A percentile compares a stretch with the other conserved stretches of the same genome.
Evolutionary conservation across 768 basidiomycete species (phyloP).

Genomic region (Mycena latifolia): DNA sequence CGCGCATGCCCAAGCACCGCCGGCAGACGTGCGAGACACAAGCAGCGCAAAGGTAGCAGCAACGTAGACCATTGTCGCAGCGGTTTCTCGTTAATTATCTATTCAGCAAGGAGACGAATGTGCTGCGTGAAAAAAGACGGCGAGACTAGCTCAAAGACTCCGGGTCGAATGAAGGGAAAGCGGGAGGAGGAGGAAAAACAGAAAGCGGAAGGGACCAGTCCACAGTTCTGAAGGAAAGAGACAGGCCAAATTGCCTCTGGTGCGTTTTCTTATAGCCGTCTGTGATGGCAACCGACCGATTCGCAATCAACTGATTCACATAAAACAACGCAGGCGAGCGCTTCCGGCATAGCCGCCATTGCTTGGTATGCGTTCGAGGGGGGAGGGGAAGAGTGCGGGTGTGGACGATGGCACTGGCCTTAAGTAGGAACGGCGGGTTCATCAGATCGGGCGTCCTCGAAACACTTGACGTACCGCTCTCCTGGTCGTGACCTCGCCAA

Average conservation of each 20-base stretch:
- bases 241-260: neutral
- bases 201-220: slow-evolving; percentile 3
- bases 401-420: neutral
- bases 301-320: neutral
- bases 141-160: slow-evolving; percentile 35
- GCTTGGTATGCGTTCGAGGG: neutral
- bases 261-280: no score
- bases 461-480: neutral
- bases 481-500: no score
- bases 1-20: slow-evolving; percentile 27
- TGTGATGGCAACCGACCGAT: no score
- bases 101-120: neutral
- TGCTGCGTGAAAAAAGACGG: slow-evolving; percentile 12
- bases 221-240: slow-evolving; percentile 1
- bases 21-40: slow-evolving; percentile 25
- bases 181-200: neutral
- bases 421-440: neutral
- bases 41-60: slow-evolving; percentile 20
- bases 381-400: neutral
- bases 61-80: slow-evolving; percentile 21
- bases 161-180: slow-evolving; percentile 17
- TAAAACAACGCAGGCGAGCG: slow-evolving; percentile 7
- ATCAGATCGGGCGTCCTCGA: neutral
- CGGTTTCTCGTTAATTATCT: no score
- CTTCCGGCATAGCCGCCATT: neutral